phyloP scores from a whole-genome alignment of 495 filamentous ascomycete species.

The Tetracladium marchalianum region DNA sequence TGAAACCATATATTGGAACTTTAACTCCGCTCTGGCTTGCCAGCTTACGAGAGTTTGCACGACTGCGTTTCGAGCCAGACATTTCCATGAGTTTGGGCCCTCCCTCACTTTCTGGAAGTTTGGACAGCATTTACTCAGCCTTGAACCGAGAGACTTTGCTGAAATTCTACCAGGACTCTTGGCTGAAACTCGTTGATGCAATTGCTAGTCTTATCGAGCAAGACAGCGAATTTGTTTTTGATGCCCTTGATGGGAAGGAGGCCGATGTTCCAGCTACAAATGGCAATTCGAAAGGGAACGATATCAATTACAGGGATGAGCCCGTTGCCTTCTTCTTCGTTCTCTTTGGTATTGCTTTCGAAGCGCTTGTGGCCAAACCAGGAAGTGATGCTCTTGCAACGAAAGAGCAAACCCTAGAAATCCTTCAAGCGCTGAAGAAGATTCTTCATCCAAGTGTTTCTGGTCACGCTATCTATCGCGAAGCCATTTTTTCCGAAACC shows the following conservation, averaged over 20 bases:
- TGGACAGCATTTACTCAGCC: slow-evolving; percentile 87
- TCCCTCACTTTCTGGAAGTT: slow-evolving; percentile 59
- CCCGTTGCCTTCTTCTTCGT: slow-evolving; percentile 99
- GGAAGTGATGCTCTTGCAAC: slow-evolving; percentile 58
- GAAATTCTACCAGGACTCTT: slow-evolving; percentile 95
- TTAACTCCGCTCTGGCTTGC: slow-evolving; percentile 90
- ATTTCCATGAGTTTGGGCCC: slow-evolving; percentile 81
- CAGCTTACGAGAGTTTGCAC: slow-evolving; percentile 87
- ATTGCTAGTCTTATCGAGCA: slow-evolving; percentile 97
- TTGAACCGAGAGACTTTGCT: slow-evolving; percentile 89
- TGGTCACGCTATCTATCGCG: slow-evolving; percentile 91
- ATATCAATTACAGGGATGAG: slow-evolving; percentile 96
- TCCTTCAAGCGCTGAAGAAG: slow-evolving; percentile 85
- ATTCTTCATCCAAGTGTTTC: slow-evolving; percentile 93
- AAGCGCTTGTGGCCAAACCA: slow-evolving; percentile 77
- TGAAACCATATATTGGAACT: slow-evolving; percentile 81
- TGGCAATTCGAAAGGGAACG: slow-evolving; percentile 44
- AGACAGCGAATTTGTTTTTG: slow-evolving; percentile 94
- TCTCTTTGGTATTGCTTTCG: slow-evolving; percentile 90
- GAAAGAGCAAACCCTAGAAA: slow-evolving; percentile 76
- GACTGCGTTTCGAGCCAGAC: slow-evolving; percentile 90
- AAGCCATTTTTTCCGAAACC: slow-evolving; percentile 92
- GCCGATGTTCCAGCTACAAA: slow-evolving; percentile 38
- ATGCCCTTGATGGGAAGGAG: slow-evolving; percentile 85
- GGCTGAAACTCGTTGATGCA: slow-evolving; percentile 93